Evolutionary conservation across 78 protist species (phyloP), one percentile per base, ranked within the genome.

Genomic region (Creolimax fragrantissima): DNA sequence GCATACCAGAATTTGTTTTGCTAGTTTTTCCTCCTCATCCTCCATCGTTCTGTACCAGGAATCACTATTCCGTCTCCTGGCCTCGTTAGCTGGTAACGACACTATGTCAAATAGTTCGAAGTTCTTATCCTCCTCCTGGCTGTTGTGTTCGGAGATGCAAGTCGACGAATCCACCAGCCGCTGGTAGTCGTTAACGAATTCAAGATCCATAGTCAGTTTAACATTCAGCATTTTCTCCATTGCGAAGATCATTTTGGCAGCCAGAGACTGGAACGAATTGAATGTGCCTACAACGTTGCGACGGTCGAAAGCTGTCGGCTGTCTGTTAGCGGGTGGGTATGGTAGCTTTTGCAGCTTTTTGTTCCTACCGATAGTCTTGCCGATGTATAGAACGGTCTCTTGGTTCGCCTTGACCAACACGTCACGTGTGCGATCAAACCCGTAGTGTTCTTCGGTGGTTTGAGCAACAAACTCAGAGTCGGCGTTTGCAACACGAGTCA

Each of bases 21-120:
- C 39, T 58, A 58, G 74, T 24, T 58, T 58, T 32, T 17, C 24
- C 24, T 58, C 74, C 24, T 58, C 74, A 17, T 83, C 86, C 86
- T 83, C 86, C 86, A 83, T 83, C 44, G 37, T 83, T 6, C 86
- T 6, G 86, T 83, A 83, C 86, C 86, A 83, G 86, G 74, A 58
- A 17, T 58, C 39, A 32, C 24, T 58, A 24, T 58, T 24, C 74
- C 24, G 11, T 58, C 74, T 58, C 74, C 24, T 58, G 74, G 74
- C 74, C 74, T 58, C 74, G 11, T 58, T 24, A 32, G 74, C 24
- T 32, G 74, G 74, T 24, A 58, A 24, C 1, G 74, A 58, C 74
- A 58, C 74, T 32, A 1, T 24, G 74, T 58, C 74, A 24, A 58
- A 58, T 58, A 32, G 39, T 58, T 17, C 74, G 74, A 58, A 58